phyloP scores from a whole-genome alignment of 805 yeast species.

The Maudiozyma barnettii region DNA sequence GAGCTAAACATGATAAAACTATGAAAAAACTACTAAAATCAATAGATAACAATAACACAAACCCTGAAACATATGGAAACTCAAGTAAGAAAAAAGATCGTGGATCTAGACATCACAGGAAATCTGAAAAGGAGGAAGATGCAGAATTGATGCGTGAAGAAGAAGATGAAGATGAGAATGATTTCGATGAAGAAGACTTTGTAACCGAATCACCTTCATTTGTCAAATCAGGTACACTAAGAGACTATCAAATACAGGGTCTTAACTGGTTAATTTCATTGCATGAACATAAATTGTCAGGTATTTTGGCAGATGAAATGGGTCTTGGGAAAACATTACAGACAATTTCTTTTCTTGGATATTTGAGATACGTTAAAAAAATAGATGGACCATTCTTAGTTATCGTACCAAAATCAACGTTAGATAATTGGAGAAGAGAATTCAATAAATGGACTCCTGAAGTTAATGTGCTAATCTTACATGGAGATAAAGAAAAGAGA shows the following conservation, averaged over 20 bases:
- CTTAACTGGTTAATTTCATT: conserved; percentile 87
- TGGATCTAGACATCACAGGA: conserved; percentile 50
- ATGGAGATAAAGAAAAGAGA: conserved; percentile 84
- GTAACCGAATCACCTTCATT: conserved; percentile 79
- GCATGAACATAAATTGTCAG: conserved; percentile 81
- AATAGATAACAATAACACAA: conserved; percentile 19
- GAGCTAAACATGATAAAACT: conserved; percentile 68
- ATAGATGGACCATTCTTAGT: conserved; percentile 86
- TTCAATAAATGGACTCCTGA: conserved; percentile 95
- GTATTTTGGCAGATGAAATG: conserved; percentile 97
- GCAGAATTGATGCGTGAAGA: conserved; percentile 83
- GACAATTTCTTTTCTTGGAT: conserved; percentile 86
- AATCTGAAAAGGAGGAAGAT: conserved; percentile 93
- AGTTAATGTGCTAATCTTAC: conserved; percentile 73
- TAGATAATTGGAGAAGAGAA: conserved; percentile 95
- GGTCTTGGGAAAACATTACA: conserved; percentile 95
- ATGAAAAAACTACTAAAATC: conserved; percentile 49
- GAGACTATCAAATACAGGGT: conserved; percentile 93
- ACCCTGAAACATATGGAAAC: conserved; percentile 36
- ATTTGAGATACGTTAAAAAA: conserved; percentile 64
- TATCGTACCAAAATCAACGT: conserved; percentile 89
- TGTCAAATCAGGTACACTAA: conserved; percentile 57
- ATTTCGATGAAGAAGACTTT: conserved; percentile 48
- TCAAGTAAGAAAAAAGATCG: conserved; percentile 28
- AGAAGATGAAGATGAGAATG: conserved; percentile 41